Evolutionary conservation across 306 rosid genomes (phyloP).

Genomic region (Alnus rubra): DNA sequence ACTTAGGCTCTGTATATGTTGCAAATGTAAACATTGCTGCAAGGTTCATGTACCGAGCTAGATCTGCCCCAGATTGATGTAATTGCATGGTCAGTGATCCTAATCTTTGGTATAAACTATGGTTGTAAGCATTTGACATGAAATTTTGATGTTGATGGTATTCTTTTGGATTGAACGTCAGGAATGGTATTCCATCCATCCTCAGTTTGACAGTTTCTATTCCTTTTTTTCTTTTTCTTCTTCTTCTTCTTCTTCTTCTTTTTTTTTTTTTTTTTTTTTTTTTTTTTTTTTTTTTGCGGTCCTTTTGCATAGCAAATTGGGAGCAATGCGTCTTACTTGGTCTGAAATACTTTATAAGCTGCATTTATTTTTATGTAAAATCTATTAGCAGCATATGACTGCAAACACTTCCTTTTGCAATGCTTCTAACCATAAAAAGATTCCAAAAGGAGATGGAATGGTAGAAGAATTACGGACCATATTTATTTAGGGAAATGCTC

Average conservation of each 20-base stretch:
- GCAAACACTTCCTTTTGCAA: background rate
- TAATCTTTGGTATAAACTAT: slow-evolving; percentile 1
- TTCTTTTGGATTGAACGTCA: background rate
- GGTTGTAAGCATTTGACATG: slow-evolving; percentile 38
- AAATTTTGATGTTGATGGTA: background rate
- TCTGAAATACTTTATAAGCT: too few species aligned
- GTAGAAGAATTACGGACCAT: too few species aligned
- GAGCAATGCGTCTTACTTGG: too few species aligned
- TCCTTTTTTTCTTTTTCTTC: too few species aligned
- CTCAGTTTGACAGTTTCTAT: background rate
- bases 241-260: too few species aligned
- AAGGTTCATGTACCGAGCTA: slow-evolving; percentile 13
- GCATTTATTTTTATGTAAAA: background rate
- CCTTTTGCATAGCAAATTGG: too few species aligned
- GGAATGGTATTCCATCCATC: background rate
- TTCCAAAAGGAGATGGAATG: too few species aligned
- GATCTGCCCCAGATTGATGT: background rate
- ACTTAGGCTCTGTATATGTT: slow-evolving; percentile 35
- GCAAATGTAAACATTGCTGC: slow-evolving; percentile 29
- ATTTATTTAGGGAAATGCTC: too few species aligned
- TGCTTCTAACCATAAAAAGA: too few species aligned
- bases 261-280: too few species aligned
- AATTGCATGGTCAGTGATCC: background rate
- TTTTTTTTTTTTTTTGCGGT: background rate
- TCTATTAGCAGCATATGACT: background rate